phyloP scores from a whole-genome alignment of 1,284 basidiomycete species.

The Vanrija pseudolonga region DNA sequence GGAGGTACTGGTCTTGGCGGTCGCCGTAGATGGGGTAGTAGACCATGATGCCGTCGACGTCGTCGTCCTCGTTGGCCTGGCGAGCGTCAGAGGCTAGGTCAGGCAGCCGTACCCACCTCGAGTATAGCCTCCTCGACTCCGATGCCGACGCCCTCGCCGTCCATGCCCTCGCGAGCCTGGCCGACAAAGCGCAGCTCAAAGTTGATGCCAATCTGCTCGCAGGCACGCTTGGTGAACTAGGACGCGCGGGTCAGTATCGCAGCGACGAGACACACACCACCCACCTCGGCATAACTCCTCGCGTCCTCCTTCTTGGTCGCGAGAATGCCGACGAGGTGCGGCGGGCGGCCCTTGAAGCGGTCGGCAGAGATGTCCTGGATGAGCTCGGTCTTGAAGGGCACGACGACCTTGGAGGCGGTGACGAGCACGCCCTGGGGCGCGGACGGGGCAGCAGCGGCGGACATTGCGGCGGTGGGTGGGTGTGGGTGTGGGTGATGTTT shows the following conservation, averaged over 20 bases:
- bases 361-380: slow-evolving; percentile 27
- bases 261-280: slow-evolving; percentile 6
- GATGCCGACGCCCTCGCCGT: slow-evolving; percentile 56
- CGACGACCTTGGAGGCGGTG: slow-evolving; percentile 48
- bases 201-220: slow-evolving; percentile 79
- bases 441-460: slow-evolving; percentile 2
- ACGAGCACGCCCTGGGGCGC: slow-evolving; percentile 44
- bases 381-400: slow-evolving; percentile 49
- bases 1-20: slow-evolving; percentile 90
- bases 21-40: slow-evolving; percentile 90
- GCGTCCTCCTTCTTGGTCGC: slow-evolving; percentile 83
- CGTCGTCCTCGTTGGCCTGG: slow-evolving; percentile 74
- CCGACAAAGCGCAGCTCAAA: slow-evolving; percentile 73
- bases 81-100: slow-evolving; percentile 16
- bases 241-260: not conserved
- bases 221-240: slow-evolving; percentile 82
- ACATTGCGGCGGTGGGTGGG: slow-evolving; percentile 5
- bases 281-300: slow-evolving; percentile 74
- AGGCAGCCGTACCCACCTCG: slow-evolving; percentile 53
- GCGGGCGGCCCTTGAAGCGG: slow-evolving; percentile 46
- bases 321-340: slow-evolving; percentile 87
- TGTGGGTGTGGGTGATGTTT: not conserved
- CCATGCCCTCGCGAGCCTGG: slow-evolving; percentile 51
- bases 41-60: slow-evolving; percentile 94
- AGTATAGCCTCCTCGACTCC: slow-evolving; percentile 92